A percentile compares a stretch with the other conserved stretches of the same genome.
phyloP scores from a whole-genome alignment of 1,139 yeast genomes.

The Arxiozyma bovina region DNA sequence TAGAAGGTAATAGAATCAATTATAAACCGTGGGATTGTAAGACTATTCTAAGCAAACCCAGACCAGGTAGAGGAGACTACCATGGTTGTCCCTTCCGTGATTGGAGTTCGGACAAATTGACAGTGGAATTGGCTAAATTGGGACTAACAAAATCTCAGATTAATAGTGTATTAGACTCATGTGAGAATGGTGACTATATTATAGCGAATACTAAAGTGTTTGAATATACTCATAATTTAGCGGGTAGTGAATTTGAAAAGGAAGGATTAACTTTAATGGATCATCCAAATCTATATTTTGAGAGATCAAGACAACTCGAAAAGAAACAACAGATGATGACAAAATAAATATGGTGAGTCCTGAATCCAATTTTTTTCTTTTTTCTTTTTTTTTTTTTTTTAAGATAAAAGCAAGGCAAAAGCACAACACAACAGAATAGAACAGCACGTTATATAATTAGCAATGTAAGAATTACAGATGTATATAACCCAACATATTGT shows the following conservation, averaged over 20 bases:
- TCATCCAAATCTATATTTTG: constrained; percentile 86
- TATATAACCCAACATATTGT: not conserved
- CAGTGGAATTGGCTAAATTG: constrained; percentile 48
- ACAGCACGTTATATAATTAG: not conserved
- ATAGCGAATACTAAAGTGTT: constrained; percentile 86
- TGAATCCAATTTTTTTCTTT: no score
- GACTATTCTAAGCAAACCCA: constrained; percentile 61
- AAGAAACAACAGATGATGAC: constrained; percentile 12
- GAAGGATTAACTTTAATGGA: constrained; percentile 51
- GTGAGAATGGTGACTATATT: constrained; percentile 60
- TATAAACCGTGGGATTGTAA: constrained; percentile 83
- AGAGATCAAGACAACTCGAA: constrained; percentile 44
- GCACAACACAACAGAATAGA: no score
- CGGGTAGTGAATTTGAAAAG: constrained; percentile 31
- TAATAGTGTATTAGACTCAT: constrained; percentile 56
- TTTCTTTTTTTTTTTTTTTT: no score
- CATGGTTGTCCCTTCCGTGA: constrained; percentile 95
- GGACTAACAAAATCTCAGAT: constrained; percentile 60
- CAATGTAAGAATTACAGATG: not conserved
- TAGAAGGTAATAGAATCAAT: constrained; percentile 82
- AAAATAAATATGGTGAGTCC: not conserved
- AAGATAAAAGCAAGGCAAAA: no score
- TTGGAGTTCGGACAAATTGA: constrained; percentile 52
- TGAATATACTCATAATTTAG: constrained; percentile 45
- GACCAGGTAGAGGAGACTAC: constrained; percentile 60